Base-by-base conservation (phyloP, 1,284 basidiomycete genomes). In the Lignosus rhinocerotis region DNA sequence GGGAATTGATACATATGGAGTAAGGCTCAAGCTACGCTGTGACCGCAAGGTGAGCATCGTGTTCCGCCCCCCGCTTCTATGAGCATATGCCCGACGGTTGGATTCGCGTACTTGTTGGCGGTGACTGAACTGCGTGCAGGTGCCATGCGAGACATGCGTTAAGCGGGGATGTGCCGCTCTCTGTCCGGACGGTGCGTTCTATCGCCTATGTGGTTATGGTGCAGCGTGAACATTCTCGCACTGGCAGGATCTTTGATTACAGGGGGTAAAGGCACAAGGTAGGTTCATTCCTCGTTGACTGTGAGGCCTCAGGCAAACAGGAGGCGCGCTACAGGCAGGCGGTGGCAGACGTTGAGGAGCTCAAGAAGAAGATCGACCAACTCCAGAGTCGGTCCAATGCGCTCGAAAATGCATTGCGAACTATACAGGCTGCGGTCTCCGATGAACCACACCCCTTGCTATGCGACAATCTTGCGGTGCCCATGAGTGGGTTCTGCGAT, bases 111-210 rank as follows among this genome's bases (percentile, higher is more conserved):
- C 6, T 30, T 14, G 21, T n/a, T 30, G 21, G 43, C 43, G 21
- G 21, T 39, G 43, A 38, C 17, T 48, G 41, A 55, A 62, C 49
- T 53, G 46, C 30, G 50, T 47, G 16, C 63, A 89, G 84, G 78
- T 88, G 50, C 88, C 88, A 19, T 90, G 87, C 72, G 84, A 85
- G 72, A 89, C 83, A 65, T 90, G 87, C 69, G 79, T 80, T 39
- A 84, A 84, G 61, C 77, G 87, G 64, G 88, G 88, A 50, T 90
- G 87, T 64, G 84, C 81, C 43, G 74, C 80, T 30, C 86, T 90
- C 58, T 90, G 88, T 71, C 88, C 88, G 30, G 83, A 86, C 60
- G 88, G 87, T 85, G 63, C 38, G 74, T 30, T 63, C 17, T 16
- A 5, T 19, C 10, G 0, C 16, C 12, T 25, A 33, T 56, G 42